These are phyloP conservation scores for Cladosporium oxysporum DNA, from an alignment of 2,329 filamentous ascomycete species.

Conservation along the genomic window DNA sequence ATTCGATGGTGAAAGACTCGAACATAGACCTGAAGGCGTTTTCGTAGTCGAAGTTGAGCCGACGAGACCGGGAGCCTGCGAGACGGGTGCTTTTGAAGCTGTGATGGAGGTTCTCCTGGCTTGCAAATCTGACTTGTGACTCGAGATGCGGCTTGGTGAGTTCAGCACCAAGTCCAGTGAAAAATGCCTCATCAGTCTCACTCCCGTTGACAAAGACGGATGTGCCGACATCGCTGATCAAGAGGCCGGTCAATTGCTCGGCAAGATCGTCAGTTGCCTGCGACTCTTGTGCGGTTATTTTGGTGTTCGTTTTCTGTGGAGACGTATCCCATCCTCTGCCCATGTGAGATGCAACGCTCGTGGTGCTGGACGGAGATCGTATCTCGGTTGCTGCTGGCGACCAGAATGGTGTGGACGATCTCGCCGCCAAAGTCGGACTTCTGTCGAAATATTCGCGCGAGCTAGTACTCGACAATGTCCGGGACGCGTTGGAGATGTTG, in stretches of 20 bases:
- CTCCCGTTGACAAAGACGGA: constrained; percentile 85
- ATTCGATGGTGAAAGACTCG: constrained; percentile 83
- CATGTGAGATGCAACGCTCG: constrained; percentile 51
- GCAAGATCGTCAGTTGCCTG: constrained; percentile 45
- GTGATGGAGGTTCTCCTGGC: background rate
- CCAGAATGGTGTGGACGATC: constrained; percentile 82
- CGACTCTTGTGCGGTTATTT: constrained; percentile 46
- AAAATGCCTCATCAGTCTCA: constrained; percentile 89
- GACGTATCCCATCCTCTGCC: constrained; percentile 22
- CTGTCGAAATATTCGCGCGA: constrained; percentile 68
- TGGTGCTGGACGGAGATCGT: constrained; percentile 64
- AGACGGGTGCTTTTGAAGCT: background rate
- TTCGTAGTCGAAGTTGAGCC: constrained; percentile 56
- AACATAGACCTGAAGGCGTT: constrained; percentile 78
- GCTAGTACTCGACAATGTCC: constrained; percentile 34
- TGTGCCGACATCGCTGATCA: constrained; percentile 86
- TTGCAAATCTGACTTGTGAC: background rate
- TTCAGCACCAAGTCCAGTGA: constrained; percentile 56
- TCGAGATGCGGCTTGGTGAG: constrained; percentile 30
- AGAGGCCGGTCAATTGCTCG: constrained; percentile 68
- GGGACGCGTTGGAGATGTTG: constrained; percentile 30
- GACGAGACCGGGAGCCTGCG: background rate
- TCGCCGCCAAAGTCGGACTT: constrained; percentile 70
- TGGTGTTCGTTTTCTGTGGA: constrained; percentile 7
- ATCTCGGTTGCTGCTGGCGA: constrained; percentile 75